Evolutionary conservation across 805 yeast species (phyloP).

Genomic region (Zygosaccharomyces kombuchaensis): DNA sequence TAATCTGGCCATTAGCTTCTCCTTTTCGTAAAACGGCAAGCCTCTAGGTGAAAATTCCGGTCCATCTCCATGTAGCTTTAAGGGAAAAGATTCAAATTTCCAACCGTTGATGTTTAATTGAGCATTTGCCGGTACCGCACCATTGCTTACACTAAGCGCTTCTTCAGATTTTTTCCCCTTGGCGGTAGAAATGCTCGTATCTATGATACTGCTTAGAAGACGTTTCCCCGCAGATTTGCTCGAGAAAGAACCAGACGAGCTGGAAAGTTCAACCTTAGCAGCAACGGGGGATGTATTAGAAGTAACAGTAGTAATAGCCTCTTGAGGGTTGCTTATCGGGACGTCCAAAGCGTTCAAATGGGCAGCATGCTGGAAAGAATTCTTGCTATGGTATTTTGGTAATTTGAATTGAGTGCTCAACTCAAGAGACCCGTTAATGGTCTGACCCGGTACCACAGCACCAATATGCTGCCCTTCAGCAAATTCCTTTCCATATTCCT

Average conservation of each 20-base stretch:
- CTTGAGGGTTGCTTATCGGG: slow-evolving; percentile 23
- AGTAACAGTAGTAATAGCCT: slow-evolving; percentile 1
- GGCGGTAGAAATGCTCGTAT: slow-evolving; percentile 6
- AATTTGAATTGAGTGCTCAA: slow-evolving; percentile 30
- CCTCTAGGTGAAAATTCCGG: slow-evolving; percentile 37
- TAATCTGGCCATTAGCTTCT: slow-evolving; percentile 28
- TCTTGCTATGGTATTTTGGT: slow-evolving; percentile 34
- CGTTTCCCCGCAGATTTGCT: slow-evolving; percentile 20
- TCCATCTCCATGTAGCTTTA: slow-evolving; percentile 18
- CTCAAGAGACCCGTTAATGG: slow-evolving; percentile 31
- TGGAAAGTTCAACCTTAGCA: neutral
- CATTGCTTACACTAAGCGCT: slow-evolving; percentile 2
- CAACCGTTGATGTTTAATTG: slow-evolving; percentile 30
- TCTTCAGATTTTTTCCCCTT: slow-evolving; percentile 14
- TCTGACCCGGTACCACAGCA: slow-evolving; percentile 31
- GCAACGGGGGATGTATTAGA: neutral
- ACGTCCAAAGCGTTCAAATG: slow-evolving; percentile 27
- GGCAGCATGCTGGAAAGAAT: slow-evolving; percentile 29
- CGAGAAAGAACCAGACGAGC: slow-evolving; percentile 5
- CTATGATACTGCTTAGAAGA: slow-evolving; percentile 24
- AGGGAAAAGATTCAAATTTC: slow-evolving; percentile 33
- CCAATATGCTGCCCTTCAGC: slow-evolving; percentile 26
- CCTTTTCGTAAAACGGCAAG: slow-evolving; percentile 40
- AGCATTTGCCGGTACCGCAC: slow-evolving; percentile 7
- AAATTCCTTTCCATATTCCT: slow-evolving; percentile 22